Conservation (phyloP, 2,329 filamentous ascomycete genomes). For the Penicillium sp. region DNA sequence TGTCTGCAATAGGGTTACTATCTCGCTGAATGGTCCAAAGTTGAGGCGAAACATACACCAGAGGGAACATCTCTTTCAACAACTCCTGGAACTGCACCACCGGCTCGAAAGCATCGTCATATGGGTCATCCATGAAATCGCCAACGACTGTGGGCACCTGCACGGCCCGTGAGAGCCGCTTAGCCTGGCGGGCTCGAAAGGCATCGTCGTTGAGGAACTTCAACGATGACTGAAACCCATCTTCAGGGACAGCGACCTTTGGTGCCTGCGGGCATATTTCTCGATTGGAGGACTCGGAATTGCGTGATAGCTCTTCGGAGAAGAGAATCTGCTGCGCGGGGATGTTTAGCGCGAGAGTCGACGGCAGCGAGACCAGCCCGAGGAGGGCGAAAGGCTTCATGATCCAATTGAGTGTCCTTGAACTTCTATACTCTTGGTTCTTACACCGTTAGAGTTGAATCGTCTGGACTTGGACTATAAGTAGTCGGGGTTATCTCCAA, state of each 20-base stretch:
- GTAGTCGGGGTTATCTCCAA: not conserved
- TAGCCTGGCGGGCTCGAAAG: slow-evolving; percentile 40
- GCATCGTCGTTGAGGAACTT: slow-evolving; percentile 28
- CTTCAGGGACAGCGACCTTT: slow-evolving; percentile 25
- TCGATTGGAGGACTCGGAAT: slow-evolving; percentile 5
- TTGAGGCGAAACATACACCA: slow-evolving; percentile 36
- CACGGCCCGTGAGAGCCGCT: slow-evolving; percentile 53
- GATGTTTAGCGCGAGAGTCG: slow-evolving; percentile 23
- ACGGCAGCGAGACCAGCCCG: slow-evolving; percentile 17
- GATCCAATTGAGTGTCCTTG: not conserved
- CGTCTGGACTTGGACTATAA: not conserved
- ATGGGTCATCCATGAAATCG: slow-evolving; percentile 42
- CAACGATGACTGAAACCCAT: slow-evolving; percentile 28
- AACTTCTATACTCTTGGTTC: not conserved
- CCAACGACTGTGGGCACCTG: slow-evolving; percentile 49
- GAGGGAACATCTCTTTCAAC: slow-evolving; percentile 50
- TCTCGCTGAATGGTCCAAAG: not conserved
- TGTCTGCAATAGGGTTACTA: slow-evolving; percentile 27
- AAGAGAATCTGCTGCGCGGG: slow-evolving; percentile 26
- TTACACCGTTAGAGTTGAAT: not conserved
- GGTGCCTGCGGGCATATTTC: slow-evolving; percentile 31
- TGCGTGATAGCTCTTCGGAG: slow-evolving; percentile 1
- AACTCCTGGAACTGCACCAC: slow-evolving; percentile 53
- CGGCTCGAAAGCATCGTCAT: slow-evolving; percentile 57
- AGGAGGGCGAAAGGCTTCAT: slow-evolving; percentile 19